phyloP scores from a whole-genome alignment of 73 alveolate genomes.

The Halteria grandinella region DNA sequence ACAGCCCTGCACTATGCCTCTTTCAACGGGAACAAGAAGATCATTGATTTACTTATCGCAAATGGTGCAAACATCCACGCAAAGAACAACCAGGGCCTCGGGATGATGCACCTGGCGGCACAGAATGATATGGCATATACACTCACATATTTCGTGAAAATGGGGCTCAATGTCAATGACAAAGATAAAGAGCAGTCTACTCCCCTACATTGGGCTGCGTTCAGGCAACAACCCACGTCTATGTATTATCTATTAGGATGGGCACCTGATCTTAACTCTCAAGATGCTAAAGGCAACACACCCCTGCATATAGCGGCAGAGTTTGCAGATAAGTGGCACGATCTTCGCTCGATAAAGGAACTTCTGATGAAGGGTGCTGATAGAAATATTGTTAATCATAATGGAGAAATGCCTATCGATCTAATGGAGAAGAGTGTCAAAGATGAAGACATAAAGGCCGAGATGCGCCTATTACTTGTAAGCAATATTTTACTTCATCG shows the following conservation, averaged over 20 bases:
- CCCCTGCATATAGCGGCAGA: conserved; percentile 64
- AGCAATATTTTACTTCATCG: too few species aligned
- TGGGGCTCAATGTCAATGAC: conserved; percentile 13
- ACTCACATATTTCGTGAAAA: conserved; percentile 22
- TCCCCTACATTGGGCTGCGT: conserved; percentile 74
- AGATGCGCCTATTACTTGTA: not conserved
- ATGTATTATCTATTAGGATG: not conserved
- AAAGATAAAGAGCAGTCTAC: conserved; percentile 27
- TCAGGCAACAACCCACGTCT: not conserved
- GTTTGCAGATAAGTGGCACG: not conserved
- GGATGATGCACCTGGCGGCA: conserved; percentile 56
- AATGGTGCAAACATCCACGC: conserved; percentile 34
- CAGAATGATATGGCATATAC: conserved; percentile 60
- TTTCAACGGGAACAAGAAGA: conserved; percentile 53
- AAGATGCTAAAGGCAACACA: conserved; percentile 61
- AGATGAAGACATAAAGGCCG: not conserved
- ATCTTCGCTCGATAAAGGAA: not conserved
- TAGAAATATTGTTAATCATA: not conserved
- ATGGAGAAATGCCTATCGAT: not conserved
- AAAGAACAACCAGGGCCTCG: conserved; percentile 30
- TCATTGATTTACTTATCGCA: conserved; percentile 4
- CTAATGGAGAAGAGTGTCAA: not conserved
- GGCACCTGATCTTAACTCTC: conserved; percentile 11
- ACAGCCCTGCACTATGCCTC: conserved; percentile 69
- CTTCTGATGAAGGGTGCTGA: not conserved